Evolutionary conservation across 2,329 filamentous ascomycete species (phyloP).

Genomic region (Ophiostoma sp.): DNA sequence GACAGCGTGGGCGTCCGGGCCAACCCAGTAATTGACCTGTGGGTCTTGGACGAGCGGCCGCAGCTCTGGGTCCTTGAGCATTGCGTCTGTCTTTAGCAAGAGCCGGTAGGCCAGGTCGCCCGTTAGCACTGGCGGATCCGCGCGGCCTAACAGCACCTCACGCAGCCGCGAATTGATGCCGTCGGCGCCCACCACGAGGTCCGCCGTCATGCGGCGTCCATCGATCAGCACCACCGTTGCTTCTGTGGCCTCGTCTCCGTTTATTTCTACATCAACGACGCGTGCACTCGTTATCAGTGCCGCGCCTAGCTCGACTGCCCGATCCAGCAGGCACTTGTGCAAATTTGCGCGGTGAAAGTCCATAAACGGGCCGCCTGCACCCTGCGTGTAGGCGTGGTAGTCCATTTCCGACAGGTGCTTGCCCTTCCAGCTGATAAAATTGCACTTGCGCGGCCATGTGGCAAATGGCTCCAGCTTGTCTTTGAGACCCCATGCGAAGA

Average conservation of each 20-base stretch:
- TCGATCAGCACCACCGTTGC: slow-evolving; percentile 32
- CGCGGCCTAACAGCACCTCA: slow-evolving; percentile 24
- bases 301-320: slow-evolving; percentile 35
- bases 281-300: slow-evolving; percentile 29
- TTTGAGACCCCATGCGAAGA: slow-evolving; percentile 36
- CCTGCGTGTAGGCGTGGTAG: slow-evolving; percentile 21
- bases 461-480: slow-evolving; percentile 23
- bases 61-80: slow-evolving; percentile 36
- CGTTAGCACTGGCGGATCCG: slow-evolving; percentile 34
- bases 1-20: slow-evolving; percentile 39
- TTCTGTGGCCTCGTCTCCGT: slow-evolving; percentile 20
- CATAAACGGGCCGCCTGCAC: slow-evolving; percentile 37
- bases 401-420: slow-evolving; percentile 26
- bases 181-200: slow-evolving; percentile 44
- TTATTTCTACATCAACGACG: slow-evolving; percentile 4
- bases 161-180: slow-evolving; percentile 39
- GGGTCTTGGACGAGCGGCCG: slow-evolving; percentile 35
- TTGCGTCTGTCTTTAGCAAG: slow-evolving; percentile 34
- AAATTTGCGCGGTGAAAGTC: slow-evolving; percentile 40
- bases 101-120: slow-evolving; percentile 42
- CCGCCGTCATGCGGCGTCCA: slow-evolving; percentile 37
- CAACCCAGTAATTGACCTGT: slow-evolving; percentile 39
- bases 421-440: slow-evolving; percentile 29
- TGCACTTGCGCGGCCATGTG: slow-evolving; percentile 25
- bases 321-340: slow-evolving; percentile 36